These are phyloP conservation scores for Terfezia boudieri DNA, from an alignment of 495 filamentous ascomycete genomes.

Conservation along the genomic window DNA sequence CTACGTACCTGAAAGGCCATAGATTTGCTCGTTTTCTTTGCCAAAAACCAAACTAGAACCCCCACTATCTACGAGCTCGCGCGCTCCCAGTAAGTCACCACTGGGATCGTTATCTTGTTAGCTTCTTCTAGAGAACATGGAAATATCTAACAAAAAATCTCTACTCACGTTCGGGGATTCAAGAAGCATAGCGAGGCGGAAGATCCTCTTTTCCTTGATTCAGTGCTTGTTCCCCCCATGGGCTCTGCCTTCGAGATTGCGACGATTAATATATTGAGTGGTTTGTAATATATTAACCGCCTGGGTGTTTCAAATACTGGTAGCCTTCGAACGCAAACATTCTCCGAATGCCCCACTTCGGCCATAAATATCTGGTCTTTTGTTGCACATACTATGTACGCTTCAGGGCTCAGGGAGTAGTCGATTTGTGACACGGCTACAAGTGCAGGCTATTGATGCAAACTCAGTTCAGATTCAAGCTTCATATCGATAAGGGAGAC, in stretches of 20 bases:
- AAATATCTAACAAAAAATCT: neutral
- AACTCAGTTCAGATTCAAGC: too few relatives aligned
- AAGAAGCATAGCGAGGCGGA: constrained; percentile 10
- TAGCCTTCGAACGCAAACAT: constrained; percentile 16
- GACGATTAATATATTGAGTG: constrained; percentile 15
- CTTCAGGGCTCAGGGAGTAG: constrained; percentile 9
- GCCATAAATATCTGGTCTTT: constrained; percentile 18
- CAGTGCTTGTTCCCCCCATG: neutral
- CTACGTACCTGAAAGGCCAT: constrained; percentile 14
- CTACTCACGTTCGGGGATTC: constrained; percentile 15
- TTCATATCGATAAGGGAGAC: neutral
- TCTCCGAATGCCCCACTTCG: constrained; percentile 15
- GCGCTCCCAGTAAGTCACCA: neutral
- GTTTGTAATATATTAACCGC: constrained; percentile 14
- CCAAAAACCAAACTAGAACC: constrained; percentile 14
- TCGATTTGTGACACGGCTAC: constrained; percentile 14
- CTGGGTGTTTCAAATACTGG: constrained; percentile 16
- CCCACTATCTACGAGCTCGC: constrained; percentile 12
- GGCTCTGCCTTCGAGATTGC: constrained; percentile 15
- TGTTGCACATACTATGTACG: constrained; percentile 14
- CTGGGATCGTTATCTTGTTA: neutral
- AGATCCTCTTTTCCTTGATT: neutral
- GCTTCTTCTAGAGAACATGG: neutral
- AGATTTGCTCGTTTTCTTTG: constrained; percentile 17
- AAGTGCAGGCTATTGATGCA: constrained; percentile 8